Evolutionary conservation across 371 early-diverging fungal genomes (phyloP).

Genomic region (Gilbertella persicaria): DNA sequence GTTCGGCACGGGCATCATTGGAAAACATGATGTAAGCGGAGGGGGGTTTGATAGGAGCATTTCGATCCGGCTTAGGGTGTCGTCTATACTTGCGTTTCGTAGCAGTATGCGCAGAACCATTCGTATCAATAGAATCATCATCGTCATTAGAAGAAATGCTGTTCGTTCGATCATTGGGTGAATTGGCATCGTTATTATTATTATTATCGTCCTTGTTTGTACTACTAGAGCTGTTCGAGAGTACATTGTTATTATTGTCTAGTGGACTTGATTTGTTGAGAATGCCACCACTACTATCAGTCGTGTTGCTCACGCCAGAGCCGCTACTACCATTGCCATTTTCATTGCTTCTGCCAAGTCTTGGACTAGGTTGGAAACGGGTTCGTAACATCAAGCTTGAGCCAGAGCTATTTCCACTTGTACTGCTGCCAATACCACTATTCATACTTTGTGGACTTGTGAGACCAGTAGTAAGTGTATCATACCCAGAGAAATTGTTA

Average conservation of each 20-base stretch:
- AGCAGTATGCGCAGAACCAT: conserved; percentile 9
- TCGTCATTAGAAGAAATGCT: conserved; percentile 33
- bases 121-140: conserved; percentile 20
- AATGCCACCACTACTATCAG: neutral
- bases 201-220: neutral
- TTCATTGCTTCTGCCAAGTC: conserved; percentile 11
- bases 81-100: conserved; percentile 49
- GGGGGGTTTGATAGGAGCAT: conserved; percentile 51
- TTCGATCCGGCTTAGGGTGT: conserved; percentile 50
- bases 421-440: conserved; percentile 19
- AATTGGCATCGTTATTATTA: neutral
- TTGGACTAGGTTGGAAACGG: conserved; percentile 2
- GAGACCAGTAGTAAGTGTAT: conserved; percentile 2
- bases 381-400: neutral
- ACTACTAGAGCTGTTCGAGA: conserved; percentile 13
- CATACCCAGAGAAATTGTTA: neutral
- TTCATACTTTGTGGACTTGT: conserved; percentile 25
- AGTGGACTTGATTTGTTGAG: neutral
- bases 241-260: neutral
- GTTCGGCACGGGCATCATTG: conserved; percentile 39
- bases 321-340: conserved; percentile 17
- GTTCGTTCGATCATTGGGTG: neutral
- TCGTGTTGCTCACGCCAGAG: neutral
- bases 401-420: conserved; percentile 8
- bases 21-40: conserved; percentile 60